These are phyloP conservation scores for Diaporthe ampelina DNA, from an alignment of 2,329 filamentous ascomycete genomes.

Conservation along the genomic window DNA sequence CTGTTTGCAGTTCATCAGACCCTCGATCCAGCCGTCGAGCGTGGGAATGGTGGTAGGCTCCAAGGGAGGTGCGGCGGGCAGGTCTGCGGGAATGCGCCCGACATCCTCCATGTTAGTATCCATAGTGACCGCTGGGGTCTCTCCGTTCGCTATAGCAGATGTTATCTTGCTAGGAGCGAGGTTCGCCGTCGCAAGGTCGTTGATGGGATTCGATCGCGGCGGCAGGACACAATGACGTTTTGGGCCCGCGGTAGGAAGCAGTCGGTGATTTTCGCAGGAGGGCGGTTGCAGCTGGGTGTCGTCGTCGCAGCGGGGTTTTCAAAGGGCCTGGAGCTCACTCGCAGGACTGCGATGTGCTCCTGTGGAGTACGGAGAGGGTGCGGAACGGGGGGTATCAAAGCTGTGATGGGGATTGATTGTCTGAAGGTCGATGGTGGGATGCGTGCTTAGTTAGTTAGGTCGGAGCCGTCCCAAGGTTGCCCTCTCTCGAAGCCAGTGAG, in stretches of 20 bases:
- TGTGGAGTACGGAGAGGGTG: conserved; percentile 34
- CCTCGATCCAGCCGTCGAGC: conserved; percentile 98
- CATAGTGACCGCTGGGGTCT: conserved; percentile 65
- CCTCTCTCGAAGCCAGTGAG: conserved; percentile 34
- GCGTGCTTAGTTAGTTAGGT: conserved; percentile 31
- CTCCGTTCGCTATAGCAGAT: conserved; percentile 9
- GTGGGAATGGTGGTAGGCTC: conserved; percentile 94
- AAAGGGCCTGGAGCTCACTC: conserved; percentile 23
- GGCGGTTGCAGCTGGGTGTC: conserved; percentile 31
- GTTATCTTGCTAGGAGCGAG: conserved; percentile 31
- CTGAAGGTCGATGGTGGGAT: conserved; percentile 39
- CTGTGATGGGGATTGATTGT: conserved; percentile 37
- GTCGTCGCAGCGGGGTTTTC: conserved; percentile 33
- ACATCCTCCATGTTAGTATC: conserved; percentile 99
- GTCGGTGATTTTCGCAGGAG: conserved; percentile 37
- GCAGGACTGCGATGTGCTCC: conserved; percentile 26
- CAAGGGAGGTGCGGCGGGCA: conserved; percentile 75
- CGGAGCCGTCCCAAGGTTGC: conserved; percentile 36
- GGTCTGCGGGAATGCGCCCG: conserved; percentile 83
- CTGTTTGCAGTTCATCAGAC: conserved; percentile 98
- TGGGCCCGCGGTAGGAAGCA: conserved; percentile 30
- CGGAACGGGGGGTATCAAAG: conserved; percentile 40
- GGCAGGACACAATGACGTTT: conserved; percentile 41
- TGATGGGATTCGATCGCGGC: conserved; percentile 38
- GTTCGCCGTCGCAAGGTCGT: conserved; percentile 39